Conservation (phyloP, 768 basidiomycete species). For the Rhizopogon salebrosus region DNA sequence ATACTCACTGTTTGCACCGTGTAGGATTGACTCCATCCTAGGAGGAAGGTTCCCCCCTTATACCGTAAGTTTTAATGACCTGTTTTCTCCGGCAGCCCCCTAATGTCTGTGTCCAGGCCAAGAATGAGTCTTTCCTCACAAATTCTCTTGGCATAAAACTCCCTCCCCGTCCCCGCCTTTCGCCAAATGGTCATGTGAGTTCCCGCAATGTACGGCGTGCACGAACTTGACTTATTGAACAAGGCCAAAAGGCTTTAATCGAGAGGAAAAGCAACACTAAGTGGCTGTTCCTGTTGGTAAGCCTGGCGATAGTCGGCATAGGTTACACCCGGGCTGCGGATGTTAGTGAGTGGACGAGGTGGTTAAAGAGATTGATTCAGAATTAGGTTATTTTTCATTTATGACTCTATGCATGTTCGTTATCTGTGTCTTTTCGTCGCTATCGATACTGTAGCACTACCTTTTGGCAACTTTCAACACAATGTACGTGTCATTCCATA, state of each 20-base stretch:
- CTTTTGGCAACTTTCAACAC: no score
- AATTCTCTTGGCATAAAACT: conserved; percentile 10
- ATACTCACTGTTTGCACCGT: conserved; percentile 3
- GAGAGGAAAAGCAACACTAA: not conserved
- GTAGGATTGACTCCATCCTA: conserved; percentile 20
- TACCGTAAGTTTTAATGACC: conserved; percentile 11
- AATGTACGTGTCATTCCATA: no score
- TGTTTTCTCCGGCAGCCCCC: not conserved
- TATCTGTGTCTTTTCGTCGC: no score
- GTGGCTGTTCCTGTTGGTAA: conserved; percentile 7
- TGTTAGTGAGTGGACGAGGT: not conserved
- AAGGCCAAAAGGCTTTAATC: conserved; percentile 5
- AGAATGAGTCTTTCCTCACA: conserved; percentile 20
- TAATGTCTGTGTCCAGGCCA: conserved; percentile 7
- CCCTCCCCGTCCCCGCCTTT: conserved; percentile 16
- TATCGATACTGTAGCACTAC: no score
- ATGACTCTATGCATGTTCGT: conserved; percentile 10
- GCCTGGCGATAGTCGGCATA: conserved; percentile 5
- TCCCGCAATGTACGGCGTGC: not conserved
- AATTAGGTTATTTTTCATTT: not conserved
- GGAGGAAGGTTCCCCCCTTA: conserved; percentile 27
- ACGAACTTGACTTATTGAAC: conserved; percentile 10
- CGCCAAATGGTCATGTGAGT: conserved; percentile 7
- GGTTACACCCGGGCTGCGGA: conserved; percentile 4
- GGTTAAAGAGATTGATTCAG: conserved; percentile 3